Percentiles rank a stretch among this genome's conserved stretches.
Evolutionary conservation across 2,329 filamentous ascomycete genomes (phyloP).

Genomic region (Paracorniculantispora psalliotae): DNA sequence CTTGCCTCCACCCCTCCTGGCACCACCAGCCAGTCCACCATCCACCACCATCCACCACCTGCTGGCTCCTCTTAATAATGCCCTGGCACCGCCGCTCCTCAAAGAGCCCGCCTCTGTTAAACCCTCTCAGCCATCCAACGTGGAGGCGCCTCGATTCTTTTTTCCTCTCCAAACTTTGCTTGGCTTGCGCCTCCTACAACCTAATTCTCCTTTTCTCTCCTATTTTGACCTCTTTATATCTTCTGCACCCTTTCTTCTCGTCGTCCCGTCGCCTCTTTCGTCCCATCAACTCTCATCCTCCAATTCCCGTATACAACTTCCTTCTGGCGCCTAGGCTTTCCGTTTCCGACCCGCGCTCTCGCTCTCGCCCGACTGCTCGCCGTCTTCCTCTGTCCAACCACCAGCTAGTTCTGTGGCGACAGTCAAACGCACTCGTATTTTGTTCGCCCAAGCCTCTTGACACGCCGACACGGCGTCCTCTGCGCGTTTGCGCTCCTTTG

Average conservation of each 20-base stretch:
- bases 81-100: constrained; percentile 4
- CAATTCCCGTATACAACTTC: not conserved
- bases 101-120: constrained; percentile 1
- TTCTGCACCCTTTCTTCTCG: not conserved
- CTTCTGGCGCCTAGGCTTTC: not conserved
- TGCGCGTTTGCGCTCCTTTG: constrained; percentile 17
- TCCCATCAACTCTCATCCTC: not conserved
- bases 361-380: not conserved
- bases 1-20: constrained; percentile 7
- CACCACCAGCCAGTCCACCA: no score
- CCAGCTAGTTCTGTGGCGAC: constrained; percentile 16
- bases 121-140: not conserved
- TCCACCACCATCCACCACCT: no score
- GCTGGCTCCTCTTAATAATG: constrained; percentile 10
- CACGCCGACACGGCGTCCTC: constrained; percentile 20
- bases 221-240: not conserved
- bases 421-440: constrained; percentile 19
- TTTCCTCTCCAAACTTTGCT: not conserved
- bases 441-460: constrained; percentile 17
- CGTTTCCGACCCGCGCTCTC: not conserved
- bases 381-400: constrained; percentile 6
- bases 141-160: not conserved
- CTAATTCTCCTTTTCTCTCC: not conserved
- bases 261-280: not conserved
- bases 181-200: not conserved